These are phyloP conservation scores for Curvularia eragrostidis DNA, from an alignment of 2,329 filamentous ascomycete genomes.

Conservation along the genomic window DNA sequence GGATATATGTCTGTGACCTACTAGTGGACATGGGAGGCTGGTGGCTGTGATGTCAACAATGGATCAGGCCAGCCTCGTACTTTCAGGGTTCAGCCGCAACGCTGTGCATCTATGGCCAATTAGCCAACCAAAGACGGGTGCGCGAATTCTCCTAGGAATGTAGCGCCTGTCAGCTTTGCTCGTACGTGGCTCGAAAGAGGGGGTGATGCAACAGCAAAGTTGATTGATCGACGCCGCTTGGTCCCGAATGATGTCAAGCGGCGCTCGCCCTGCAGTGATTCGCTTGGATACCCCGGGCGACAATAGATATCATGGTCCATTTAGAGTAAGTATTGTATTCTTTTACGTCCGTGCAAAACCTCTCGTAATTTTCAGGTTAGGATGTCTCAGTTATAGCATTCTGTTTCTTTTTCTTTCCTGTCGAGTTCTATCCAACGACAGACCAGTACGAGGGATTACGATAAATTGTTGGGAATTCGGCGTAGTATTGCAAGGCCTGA, in stretches of 20 bases:
- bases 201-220: conserved; percentile 5
- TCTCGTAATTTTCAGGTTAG: no score
- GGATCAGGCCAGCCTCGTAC: conserved; percentile 6
- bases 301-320: neutral
- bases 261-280: conserved; percentile 1
- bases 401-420: no score
- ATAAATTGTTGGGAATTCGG: neutral
- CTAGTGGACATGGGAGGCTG: no score
- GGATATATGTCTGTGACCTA: conserved; percentile 10
- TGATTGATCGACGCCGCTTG: neutral
- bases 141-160: conserved; percentile 9
- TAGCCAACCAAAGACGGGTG: conserved; percentile 6
- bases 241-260: conserved; percentile 17
- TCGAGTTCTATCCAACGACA: neutral
- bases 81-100: conserved; percentile 24
- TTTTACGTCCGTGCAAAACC: no score
- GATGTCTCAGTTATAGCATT: neutral
- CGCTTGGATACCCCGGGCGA: neutral
- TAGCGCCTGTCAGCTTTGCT: neutral
- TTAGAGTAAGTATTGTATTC: no score
- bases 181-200: conserved; percentile 5
- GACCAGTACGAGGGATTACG: neutral
- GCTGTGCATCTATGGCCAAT: conserved; percentile 12
- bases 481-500: neutral
- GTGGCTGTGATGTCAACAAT: conserved; percentile 12